These are phyloP conservation scores for Lotmaria passim DNA, from an alignment of 208 protist genomes.

Conservation along the genomic window DNA sequence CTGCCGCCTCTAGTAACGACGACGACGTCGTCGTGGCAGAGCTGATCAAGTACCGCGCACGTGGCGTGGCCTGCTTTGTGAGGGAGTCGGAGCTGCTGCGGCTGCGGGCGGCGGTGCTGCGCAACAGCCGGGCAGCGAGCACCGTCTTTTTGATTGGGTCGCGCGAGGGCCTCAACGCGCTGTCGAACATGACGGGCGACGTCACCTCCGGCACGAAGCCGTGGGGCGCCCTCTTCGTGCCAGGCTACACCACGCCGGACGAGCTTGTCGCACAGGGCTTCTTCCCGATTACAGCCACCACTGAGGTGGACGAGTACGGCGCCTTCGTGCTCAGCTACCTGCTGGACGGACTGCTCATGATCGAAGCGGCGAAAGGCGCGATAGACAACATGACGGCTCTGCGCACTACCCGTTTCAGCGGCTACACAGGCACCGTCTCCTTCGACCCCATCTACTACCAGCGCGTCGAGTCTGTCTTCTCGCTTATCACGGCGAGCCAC, in stretches of 20 bases:
- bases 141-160: conserved; percentile 72
- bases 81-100: conserved; percentile 56
- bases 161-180: conserved; percentile 64
- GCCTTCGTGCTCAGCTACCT: conserved; percentile 83
- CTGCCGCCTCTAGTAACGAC: conserved; percentile 41
- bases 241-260: conserved; percentile 52
- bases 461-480: conserved; percentile 60
- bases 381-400: conserved; percentile 44
- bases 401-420: conserved; percentile 55
- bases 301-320: conserved; percentile 68
- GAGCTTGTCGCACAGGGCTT: conserved; percentile 51
- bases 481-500: conserved; percentile 54
- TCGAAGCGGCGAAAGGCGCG: conserved; percentile 42
- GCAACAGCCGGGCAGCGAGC: conserved; percentile 33
- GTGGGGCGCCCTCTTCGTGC: conserved; percentile 78
- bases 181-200: conserved; percentile 44
- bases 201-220: conserved; percentile 28
- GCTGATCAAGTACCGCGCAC: conserved; percentile 48
- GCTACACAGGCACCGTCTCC: conserved; percentile 74
- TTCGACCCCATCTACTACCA: conserved; percentile 79
- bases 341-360: conserved; percentile 72
- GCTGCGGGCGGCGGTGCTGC: conserved; percentile 48
- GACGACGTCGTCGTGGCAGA: conserved; percentile 62
- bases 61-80: conserved; percentile 73
- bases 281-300: conserved; percentile 28